Percentiles rank a stretch among this genome's conserved stretches.
Conservation (phyloP, 1,284 basidiomycete genomes). For the Lentinus polychrous region DNA sequence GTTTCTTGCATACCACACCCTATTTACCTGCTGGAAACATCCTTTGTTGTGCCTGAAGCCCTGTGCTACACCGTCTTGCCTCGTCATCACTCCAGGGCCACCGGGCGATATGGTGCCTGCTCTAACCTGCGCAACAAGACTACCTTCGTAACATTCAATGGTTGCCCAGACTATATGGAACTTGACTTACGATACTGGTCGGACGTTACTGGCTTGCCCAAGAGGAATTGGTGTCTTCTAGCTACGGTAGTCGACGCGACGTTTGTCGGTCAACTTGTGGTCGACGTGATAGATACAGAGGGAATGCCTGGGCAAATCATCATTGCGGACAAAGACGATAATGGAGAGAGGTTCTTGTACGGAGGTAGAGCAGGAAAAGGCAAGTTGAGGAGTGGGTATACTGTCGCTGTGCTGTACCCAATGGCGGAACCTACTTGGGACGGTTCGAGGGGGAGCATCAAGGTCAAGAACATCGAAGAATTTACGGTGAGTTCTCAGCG, state of each 20-base stretch:
- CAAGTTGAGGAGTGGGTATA: constrained; percentile 4
- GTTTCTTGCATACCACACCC: too few relatives aligned
- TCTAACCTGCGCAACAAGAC: constrained; percentile 6
- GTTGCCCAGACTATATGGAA: constrained; percentile 6
- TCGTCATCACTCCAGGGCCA: neutral
- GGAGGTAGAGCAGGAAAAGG: neutral
- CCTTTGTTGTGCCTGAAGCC: too few relatives aligned
- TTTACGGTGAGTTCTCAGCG: constrained; percentile 4
- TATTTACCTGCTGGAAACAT: too few relatives aligned
- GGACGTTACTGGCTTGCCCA: neutral
- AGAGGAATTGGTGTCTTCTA: constrained; percentile 8
- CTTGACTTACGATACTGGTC: constrained; percentile 2
- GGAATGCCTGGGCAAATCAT: neutral
- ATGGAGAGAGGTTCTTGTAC: constrained; percentile 1
- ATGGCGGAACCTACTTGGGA: constrained; percentile 3
- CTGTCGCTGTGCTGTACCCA: constrained; percentile 7
- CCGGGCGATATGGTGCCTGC: neutral
- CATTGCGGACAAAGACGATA: constrained; percentile 3
- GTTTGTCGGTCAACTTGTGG: neutral
- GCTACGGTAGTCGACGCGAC: constrained; percentile 7
- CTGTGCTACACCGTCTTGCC: too few relatives aligned
- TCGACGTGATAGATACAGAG: neutral
- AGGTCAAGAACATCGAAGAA: constrained; percentile 1
- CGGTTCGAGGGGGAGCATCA: constrained; percentile 1
- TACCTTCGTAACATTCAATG: constrained; percentile 4